Percentiles rank a stretch among this genome's conserved stretches.
Evolutionary conservation across 495 filamentous ascomycete species (phyloP).

Genomic region (Cryomyces minteri): DNA sequence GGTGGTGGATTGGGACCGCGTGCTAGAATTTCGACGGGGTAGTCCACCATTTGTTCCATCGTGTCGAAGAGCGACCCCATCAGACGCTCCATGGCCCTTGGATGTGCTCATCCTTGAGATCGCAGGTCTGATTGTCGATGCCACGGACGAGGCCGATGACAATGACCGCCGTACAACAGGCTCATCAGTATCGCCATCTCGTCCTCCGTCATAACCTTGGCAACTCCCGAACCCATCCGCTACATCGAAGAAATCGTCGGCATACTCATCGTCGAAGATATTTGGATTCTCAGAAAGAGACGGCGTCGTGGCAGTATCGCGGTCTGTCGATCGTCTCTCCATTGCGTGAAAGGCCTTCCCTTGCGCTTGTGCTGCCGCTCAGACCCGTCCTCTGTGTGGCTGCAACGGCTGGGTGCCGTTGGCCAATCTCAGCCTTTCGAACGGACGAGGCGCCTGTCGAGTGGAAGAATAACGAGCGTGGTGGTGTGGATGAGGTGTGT

Average conservation of each 20-base stretch:
- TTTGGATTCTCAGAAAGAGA: slow-evolving; percentile 10
- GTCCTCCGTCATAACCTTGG: background rate
- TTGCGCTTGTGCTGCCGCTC: no score
- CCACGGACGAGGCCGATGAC: background rate
- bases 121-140: background rate
- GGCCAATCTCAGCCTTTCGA: no score
- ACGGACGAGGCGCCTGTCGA: no score
- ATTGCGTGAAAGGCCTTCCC: background rate
- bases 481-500: no score
- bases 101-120: background rate
- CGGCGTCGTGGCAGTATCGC: background rate
- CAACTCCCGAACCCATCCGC: slow-evolving; percentile 17
- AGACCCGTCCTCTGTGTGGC: no score
- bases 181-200: background rate
- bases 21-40: background rate
- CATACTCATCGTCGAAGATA: slow-evolving; percentile 23
- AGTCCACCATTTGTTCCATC: background rate
- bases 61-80: background rate
- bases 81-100: background rate
- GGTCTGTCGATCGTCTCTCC: background rate
- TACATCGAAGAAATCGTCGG: slow-evolving; percentile 15
- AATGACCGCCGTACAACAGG: background rate
- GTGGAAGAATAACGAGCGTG: no score
- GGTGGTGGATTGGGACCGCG: background rate
- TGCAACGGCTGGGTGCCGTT: no score